These are phyloP conservation scores for Beauveria rudraprayagi DNA, from an alignment of 2,329 filamentous ascomycete species.

Conservation along the genomic window DNA sequence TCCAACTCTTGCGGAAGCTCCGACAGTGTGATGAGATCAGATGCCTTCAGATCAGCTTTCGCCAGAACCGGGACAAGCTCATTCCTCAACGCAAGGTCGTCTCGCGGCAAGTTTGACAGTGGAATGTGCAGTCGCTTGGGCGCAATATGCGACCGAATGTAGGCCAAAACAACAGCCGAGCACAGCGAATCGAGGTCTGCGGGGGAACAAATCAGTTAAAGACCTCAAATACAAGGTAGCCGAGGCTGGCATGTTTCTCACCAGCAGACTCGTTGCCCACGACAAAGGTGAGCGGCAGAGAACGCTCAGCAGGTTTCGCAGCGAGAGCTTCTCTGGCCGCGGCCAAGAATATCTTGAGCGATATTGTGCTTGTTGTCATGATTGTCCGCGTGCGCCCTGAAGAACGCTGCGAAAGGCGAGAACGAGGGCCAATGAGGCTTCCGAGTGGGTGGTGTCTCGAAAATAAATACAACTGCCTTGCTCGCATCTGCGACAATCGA, in stretches of 20 bases:
- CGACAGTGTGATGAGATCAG: conserved; percentile 56
- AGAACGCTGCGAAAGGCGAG: not conserved
- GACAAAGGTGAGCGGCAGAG: conserved; percentile 49
- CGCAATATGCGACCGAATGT: conserved; percentile 55
- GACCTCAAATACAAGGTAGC: not conserved
- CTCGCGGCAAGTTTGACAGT: conserved; percentile 59
- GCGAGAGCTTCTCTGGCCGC: conserved; percentile 40
- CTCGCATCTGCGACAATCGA: not conserved
- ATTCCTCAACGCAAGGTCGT: conserved; percentile 62
- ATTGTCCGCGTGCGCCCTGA: not conserved
- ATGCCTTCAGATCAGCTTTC: conserved; percentile 47
- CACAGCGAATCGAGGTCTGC: conserved; percentile 75
- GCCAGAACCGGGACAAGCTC: conserved; percentile 61
- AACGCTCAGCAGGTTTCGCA: conserved; percentile 34
- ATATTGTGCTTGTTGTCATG: conserved; percentile 26
- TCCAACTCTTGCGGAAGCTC: conserved; percentile 38
- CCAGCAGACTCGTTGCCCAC: conserved; percentile 62
- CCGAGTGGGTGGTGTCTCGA: not conserved
- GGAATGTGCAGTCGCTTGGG: conserved; percentile 57
- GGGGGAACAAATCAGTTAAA: not conserved
- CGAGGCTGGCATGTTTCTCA: conserved; percentile 20
- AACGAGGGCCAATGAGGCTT: not conserved
- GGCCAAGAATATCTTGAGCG: conserved; percentile 43
- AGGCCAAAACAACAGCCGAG: conserved; percentile 65
- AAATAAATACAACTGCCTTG: not conserved